Conservation (phyloP, 2,329 filamentous ascomycete species). For the Colletotrichum ledebouriae region DNA sequence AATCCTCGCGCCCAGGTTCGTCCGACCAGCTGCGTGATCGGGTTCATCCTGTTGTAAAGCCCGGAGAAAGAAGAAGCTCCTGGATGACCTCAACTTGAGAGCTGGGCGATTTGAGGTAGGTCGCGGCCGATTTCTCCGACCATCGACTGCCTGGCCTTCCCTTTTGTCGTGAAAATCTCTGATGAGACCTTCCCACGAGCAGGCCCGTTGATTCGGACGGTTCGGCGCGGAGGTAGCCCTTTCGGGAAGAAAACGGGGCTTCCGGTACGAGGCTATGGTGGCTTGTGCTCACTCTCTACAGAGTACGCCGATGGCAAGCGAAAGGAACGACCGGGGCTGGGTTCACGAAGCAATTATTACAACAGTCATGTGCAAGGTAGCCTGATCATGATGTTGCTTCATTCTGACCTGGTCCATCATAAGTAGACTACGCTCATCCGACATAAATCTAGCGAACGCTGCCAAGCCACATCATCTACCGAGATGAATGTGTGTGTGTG, state of each 20-base stretch:
- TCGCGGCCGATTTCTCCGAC: constrained; percentile 22
- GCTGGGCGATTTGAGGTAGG: constrained; percentile 29
- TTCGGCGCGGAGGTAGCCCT: constrained; percentile 28
- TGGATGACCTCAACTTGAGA: constrained; percentile 7
- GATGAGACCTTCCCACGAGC: constrained; percentile 9
- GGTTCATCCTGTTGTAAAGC: constrained; percentile 33
- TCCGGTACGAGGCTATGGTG: constrained; percentile 28
- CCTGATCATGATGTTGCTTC: not conserved
- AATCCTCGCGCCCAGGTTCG: constrained; percentile 32
- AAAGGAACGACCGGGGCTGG: constrained; percentile 11
- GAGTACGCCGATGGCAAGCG: constrained; percentile 31
- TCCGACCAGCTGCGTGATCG: constrained; percentile 39
- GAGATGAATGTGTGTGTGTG: not conserved
- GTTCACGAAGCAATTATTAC: not conserved
- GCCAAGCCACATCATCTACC: constrained; percentile 11
- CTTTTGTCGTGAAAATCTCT: constrained; percentile 36
- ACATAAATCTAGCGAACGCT: constrained; percentile 10
- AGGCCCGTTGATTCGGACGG: constrained; percentile 13
- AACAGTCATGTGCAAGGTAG: not conserved
- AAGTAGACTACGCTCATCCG: constrained; percentile 9
- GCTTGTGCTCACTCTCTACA: constrained; percentile 25
- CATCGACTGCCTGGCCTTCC: constrained; percentile 5
- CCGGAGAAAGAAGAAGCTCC: constrained; percentile 7
- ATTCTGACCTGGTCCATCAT: not conserved
- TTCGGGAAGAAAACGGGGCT: constrained; percentile 35